Base-by-base conservation (phyloP, 2,329 filamentous ascomycete species). In the Alternaria ethzedia region DNA sequence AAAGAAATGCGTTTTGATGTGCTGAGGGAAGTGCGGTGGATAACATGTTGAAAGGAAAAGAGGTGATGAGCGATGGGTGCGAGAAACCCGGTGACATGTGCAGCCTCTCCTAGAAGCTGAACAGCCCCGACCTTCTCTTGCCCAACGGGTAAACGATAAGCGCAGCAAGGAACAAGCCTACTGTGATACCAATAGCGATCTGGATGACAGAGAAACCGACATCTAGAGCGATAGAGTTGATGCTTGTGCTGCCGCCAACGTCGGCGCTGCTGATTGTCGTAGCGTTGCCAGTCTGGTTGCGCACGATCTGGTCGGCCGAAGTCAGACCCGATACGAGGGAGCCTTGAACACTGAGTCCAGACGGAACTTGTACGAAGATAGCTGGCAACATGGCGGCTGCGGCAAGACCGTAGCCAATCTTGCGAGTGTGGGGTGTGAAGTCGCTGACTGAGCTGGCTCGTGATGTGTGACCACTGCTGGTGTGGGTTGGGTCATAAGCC, bases 361-460 rank as follows among this genome's bases (percentile, higher is more conserved):
- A 86, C 0, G 88, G 88, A 0, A 90, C 87, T 63, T 89, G 86
- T 3, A 89, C 86, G 66, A 96, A 96, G 67, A 97, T 96, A 6
- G 91, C 94, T 0, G 94, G 94, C 10, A 97, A 82, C 85, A 97
- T 92, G 2, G 92, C 91, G 0, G 93, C 92, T 0, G 93, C 93
- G 0, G 94, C 94, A 3, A 97, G 87, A 2, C 91, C 91, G 76
- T 94, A 93, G 12, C 90, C 89, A 6, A 81, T 78, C 43, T 80
- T 80, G 23, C 79, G 78, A 1, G 67, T 66, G 28, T 74, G 70
- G 2, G 79, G 76, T 6, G 74, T 71, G 30, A 73, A 74, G 17
- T 73, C 70, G 59, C 66, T 69, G 46, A 74, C 60, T 7, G 72
- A 73, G 58, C 65, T 70, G 8, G 71, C 65, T n/a, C 67, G 59